phyloP scores from a whole-genome alignment of 169 alveolate species.

The Plasmodium inui region DNA sequence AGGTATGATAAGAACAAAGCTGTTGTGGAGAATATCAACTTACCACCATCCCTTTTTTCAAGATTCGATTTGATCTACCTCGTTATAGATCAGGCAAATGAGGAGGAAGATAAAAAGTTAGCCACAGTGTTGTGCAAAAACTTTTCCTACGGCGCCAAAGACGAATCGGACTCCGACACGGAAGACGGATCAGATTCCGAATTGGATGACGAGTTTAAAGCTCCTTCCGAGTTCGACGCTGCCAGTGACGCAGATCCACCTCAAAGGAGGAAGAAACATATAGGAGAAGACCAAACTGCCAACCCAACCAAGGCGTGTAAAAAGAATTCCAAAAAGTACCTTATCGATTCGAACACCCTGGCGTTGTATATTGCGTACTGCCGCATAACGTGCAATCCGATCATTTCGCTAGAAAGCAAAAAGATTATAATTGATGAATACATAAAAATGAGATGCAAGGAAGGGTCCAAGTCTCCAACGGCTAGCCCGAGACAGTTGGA shows the following conservation, averaged over 20 bases:
- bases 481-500: slow-evolving; percentile 98
- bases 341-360: slow-evolving; percentile 81
- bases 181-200: slow-evolving; percentile 53
- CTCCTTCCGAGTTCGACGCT: slow-evolving; percentile 13
- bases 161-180: slow-evolving; percentile 48
- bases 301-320: slow-evolving; percentile 6
- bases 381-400: slow-evolving; percentile 92
- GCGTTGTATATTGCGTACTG: slow-evolving; percentile 94
- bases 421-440: slow-evolving; percentile 90
- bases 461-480: slow-evolving; percentile 90
- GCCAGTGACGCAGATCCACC: background rate
- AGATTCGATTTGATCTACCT: slow-evolving; percentile 96
- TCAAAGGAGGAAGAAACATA: background rate
- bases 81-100: slow-evolving; percentile 90
- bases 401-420: slow-evolving; percentile 91
- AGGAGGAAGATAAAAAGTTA: slow-evolving; percentile 89
- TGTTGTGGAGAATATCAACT: slow-evolving; percentile 97
- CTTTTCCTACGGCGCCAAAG: slow-evolving; percentile 80
- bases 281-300: slow-evolving; percentile 41
- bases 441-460: slow-evolving; percentile 91
- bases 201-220: slow-evolving; percentile 27
- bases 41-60: slow-evolving; percentile 97
- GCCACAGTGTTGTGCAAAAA: slow-evolving; percentile 79
- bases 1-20: slow-evolving; percentile 97
- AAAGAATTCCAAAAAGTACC: slow-evolving; percentile 26